Evolutionary conservation across 2,329 filamentous ascomycete genomes (phyloP).

Genomic region (Penicillium sp.): DNA sequence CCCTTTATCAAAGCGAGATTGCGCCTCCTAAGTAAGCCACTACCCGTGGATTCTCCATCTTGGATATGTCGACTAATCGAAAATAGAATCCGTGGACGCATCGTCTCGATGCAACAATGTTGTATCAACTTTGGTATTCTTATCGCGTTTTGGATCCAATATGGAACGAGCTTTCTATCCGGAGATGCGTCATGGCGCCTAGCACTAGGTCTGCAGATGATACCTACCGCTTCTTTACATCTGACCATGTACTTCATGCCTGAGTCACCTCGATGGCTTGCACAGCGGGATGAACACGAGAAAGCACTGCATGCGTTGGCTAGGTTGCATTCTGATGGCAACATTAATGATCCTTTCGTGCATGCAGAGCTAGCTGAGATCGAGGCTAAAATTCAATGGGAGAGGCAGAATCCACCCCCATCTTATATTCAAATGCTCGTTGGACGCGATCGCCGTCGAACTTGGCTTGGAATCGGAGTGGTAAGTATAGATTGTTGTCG

Average conservation of each 20-base stretch:
- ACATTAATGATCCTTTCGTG: slow-evolving; percentile 12
- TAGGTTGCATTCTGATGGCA: slow-evolving; percentile 5
- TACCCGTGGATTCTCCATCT: too few relatives aligned
- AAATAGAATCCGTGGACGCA: slow-evolving; percentile 20
- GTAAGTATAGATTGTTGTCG: slow-evolving; percentile 3
- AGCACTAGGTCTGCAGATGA: slow-evolving; percentile 12
- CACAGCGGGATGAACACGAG: slow-evolving; percentile 10
- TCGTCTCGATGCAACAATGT: slow-evolving; percentile 25
- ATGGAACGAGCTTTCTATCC: slow-evolving; percentile 7
- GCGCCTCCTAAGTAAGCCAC: neutral
- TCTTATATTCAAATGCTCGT: slow-evolving; percentile 17
- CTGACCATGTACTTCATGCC: slow-evolving; percentile 13
- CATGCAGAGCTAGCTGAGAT: slow-evolving; percentile 17
- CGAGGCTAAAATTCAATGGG: slow-evolving; percentile 17
- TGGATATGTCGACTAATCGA: neutral
- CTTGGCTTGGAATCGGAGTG: slow-evolving; percentile 25
- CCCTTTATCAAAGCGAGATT: slow-evolving; percentile 10
- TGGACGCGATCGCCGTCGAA: slow-evolving; percentile 19
- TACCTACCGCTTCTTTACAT: slow-evolving; percentile 8
- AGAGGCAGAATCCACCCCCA: slow-evolving; percentile 14
- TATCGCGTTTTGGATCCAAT: slow-evolving; percentile 20
- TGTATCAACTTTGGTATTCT: slow-evolving; percentile 24
- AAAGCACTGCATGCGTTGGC: slow-evolving; percentile 9
- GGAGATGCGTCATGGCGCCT: slow-evolving; percentile 9
- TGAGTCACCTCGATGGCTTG: slow-evolving; percentile 12